Base-by-base conservation (phyloP, 1,284 basidiomycete species). In the Microbotryum violaceum region DNA sequence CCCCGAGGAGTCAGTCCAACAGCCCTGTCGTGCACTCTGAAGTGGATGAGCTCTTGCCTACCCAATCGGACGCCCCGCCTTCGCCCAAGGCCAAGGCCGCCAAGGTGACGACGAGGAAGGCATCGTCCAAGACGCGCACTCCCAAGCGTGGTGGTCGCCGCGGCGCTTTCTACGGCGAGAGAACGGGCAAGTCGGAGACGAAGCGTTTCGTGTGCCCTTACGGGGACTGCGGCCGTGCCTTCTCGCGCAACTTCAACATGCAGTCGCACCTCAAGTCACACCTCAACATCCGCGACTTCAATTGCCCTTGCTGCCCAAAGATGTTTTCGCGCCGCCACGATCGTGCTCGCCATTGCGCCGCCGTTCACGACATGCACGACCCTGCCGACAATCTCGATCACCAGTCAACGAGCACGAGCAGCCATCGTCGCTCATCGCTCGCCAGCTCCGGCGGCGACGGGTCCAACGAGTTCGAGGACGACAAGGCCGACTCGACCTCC, bases 191-290 rank as follows among this genome's bases (percentile, higher is more conserved):
- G 51, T 55, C 58, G 23, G 58, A 64, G 55, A 44, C 53, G 20
- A 62, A 62, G 48, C 57, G 58, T 27, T 67, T 67, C 60, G 51
- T 62, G 25, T 71, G 70, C 60, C 64, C 69, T 29, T 65, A 70
- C 51, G 57, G 54, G 2, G 69, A 63, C 6, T 71, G 70, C 57
- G 66, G 64, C 4, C 62, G 68, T 12, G 58, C 61, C 1, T 71
- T 71, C 37, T 63, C 69, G 3, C 54, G 70, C n/a, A 70, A 71
- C 57, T 71, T 70, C 67, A 71, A 71, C 61, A 65, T 70, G 54
- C 62, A 63, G 42, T 65, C 63, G 8, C 70, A 71, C 51, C 64
- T 66, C 62, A 65, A 68, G 64, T 54, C 51, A 21, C 61, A 69
- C 57, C 63, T 69, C 49, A 65, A 62, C 42, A 58, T 69, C n/a